Conservation (phyloP, 2,329 filamentous ascomycete genomes). For the Ceratocystiopsis minuta region DNA sequence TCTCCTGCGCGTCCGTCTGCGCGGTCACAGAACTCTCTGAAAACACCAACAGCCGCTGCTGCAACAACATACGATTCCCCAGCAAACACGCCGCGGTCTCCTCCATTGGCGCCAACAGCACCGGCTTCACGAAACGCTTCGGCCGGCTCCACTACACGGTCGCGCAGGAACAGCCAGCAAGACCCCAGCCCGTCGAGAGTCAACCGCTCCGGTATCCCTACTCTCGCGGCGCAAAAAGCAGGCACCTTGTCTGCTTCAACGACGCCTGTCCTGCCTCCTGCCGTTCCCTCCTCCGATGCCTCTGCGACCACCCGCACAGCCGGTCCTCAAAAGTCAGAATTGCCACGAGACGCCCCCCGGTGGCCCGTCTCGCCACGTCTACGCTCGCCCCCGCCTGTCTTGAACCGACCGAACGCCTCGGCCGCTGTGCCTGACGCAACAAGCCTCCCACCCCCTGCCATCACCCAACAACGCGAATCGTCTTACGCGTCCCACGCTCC, state of each 20-base stretch:
- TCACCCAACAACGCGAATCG: conserved; percentile 31
- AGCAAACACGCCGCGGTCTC: neutral
- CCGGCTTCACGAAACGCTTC: neutral
- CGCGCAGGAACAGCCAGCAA: conserved; percentile 46
- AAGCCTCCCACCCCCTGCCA: conserved; percentile 25
- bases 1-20: conserved; percentile 27
- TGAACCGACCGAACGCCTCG: conserved; percentile 19
- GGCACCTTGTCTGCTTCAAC: conserved; percentile 45
- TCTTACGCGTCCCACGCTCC: conserved; percentile 26
- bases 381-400: conserved; percentile 53
- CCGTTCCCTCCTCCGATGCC: conserved; percentile 36
- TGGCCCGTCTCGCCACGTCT: conserved; percentile 66
- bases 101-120: neutral
- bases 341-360: conserved; percentile 38
- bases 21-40: conserved; percentile 12
- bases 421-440: neutral
- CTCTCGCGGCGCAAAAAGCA: conserved; percentile 41
- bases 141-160: conserved; percentile 19
- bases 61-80: neutral
- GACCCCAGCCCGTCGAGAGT: conserved; percentile 44
- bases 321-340: conserved; percentile 46
- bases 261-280: conserved; percentile 46
- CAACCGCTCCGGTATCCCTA: conserved; percentile 32
- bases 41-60: conserved; percentile 14
- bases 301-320: conserved; percentile 36